Evolutionary conservation across 208 protist species (phyloP).

Genomic region (Trichomonas gallinae): DNA sequence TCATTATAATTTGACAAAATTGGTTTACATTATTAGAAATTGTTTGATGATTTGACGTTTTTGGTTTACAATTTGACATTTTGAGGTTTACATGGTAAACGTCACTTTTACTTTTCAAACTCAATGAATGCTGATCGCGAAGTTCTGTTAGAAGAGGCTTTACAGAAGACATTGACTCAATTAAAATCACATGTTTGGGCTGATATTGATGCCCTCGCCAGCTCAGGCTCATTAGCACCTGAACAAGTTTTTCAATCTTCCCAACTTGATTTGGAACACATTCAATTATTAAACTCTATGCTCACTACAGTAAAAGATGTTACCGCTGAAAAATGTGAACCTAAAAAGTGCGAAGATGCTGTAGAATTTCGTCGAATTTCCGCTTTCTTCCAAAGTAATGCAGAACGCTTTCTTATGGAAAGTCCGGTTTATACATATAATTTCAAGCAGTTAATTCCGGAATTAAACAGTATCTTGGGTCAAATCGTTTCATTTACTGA

Average conservation of each 20-base stretch:
- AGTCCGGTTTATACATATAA: background rate
- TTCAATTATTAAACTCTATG: background rate
- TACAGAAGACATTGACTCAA: background rate
- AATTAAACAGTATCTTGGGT: background rate
- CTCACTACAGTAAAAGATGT: background rate
- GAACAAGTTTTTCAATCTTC: background rate
- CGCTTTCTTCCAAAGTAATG: background rate
- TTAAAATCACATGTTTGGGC: background rate
- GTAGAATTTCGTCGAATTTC: background rate
- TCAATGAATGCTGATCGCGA: background rate
- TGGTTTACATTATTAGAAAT: too few species aligned
- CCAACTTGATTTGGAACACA: background rate
- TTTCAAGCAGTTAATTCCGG: background rate
- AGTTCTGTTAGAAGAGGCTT: background rate
- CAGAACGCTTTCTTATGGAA: background rate
- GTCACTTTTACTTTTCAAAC: background rate
- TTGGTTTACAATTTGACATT: too few species aligned
- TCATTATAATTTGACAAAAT: too few species aligned
- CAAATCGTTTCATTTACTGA: background rate
- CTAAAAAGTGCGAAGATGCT: constrained; percentile 6
- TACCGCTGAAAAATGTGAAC: too few species aligned
- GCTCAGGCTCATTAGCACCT: background rate
- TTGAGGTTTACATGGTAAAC: too few species aligned
- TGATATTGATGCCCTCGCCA: background rate
- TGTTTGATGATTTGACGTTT: too few species aligned